These are phyloP conservation scores for Yamadazyma siamensis DNA, from an alignment of 1,139 yeast species.

Conservation along the genomic window DNA sequence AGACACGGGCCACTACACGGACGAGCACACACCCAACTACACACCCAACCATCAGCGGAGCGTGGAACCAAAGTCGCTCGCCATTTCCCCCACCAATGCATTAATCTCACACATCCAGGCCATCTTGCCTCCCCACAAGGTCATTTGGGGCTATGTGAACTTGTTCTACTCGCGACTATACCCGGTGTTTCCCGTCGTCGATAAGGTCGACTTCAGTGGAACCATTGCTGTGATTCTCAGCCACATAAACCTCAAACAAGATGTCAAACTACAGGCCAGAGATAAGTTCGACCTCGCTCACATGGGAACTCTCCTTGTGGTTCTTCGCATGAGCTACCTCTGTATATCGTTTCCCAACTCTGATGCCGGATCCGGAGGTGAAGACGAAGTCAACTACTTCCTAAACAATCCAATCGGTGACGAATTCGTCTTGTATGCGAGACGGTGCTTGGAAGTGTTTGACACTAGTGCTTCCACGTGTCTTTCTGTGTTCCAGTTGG, in stretches of 20 bases:
- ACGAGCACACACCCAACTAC: too few relatives aligned
- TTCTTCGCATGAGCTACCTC: slow-evolving; percentile 28
- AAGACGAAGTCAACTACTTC: too few relatives aligned
- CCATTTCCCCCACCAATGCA: too few relatives aligned
- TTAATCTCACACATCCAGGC: slow-evolving; percentile 31
- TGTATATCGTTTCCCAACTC: too few relatives aligned
- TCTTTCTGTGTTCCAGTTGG: slow-evolving; percentile 49
- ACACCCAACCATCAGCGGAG: too few relatives aligned
- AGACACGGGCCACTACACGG: too few relatives aligned
- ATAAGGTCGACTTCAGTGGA: slow-evolving; percentile 28
- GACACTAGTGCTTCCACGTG: too few relatives aligned
- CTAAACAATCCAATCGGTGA: too few relatives aligned
- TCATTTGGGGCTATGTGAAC: slow-evolving; percentile 42
- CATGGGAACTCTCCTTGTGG: slow-evolving; percentile 25
- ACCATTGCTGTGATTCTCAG: slow-evolving; percentile 25
- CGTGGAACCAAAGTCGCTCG: too few relatives aligned
- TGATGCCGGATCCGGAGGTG: too few relatives aligned
- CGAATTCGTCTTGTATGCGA: too few relatives aligned
- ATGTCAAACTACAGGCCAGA: slow-evolving; percentile 20
- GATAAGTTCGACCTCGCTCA: slow-evolving; percentile 30
- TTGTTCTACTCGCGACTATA: slow-evolving; percentile 43
- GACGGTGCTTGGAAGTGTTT: too few relatives aligned
- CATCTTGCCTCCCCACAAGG: slow-evolving; percentile 40
- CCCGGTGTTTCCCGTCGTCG: slow-evolving; percentile 47
- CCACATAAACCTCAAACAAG: slow-evolving; percentile 15